Evolutionary conservation across 1,284 basidiomycete genomes (phyloP), one percentile per base, ranked within the genome.

Genomic region (Fistulinella cinereoalba): DNA sequence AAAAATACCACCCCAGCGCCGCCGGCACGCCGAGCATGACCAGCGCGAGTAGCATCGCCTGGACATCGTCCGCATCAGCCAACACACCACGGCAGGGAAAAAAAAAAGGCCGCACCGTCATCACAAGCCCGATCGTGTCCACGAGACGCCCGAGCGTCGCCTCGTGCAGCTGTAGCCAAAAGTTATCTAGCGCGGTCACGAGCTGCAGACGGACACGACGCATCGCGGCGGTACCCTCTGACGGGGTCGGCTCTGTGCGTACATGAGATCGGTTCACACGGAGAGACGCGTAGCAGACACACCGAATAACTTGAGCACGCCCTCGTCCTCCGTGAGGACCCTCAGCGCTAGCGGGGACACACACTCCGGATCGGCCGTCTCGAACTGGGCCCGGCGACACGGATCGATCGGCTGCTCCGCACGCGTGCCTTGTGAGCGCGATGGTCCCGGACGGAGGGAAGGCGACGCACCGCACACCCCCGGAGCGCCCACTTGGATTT

Each of bases 261-360:
- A 6, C 12, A 31, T 9, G 24, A 4, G 37, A 16, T 4, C 23
- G 22, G 25, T 13, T 22, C 16, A 21, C 9, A 13, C 16, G 9
- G 12, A 4, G 12, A n/a, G 8, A 19, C 11, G 5, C 16, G 10
- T 11, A n/a, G n/a, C 2, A 13, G 15, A 53, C 59, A 23, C 16
- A 67, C 62, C 64, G 23, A 54, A 67, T 2, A 68, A 44, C 23
- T 65, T 65, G 16, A 66, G 52, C 0, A 60, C 45, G 5, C 62
- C 66, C 32, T 60, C 51, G 1, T 31, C 27, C 37, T 62, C 65
- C 3, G 62, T 53, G 27, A 64, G 56, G n/a, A 62, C 62, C 16
- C 44, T 24, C 1, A 64, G 4, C 33, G 65, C 64, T 6, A 64
- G 41, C n/a, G 56, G 52, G 1, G 62, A 68, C 18, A 68, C 29